Conservation (phyloP, 768 basidiomycete genomes). For the Kondoa subrosea region DNA sequence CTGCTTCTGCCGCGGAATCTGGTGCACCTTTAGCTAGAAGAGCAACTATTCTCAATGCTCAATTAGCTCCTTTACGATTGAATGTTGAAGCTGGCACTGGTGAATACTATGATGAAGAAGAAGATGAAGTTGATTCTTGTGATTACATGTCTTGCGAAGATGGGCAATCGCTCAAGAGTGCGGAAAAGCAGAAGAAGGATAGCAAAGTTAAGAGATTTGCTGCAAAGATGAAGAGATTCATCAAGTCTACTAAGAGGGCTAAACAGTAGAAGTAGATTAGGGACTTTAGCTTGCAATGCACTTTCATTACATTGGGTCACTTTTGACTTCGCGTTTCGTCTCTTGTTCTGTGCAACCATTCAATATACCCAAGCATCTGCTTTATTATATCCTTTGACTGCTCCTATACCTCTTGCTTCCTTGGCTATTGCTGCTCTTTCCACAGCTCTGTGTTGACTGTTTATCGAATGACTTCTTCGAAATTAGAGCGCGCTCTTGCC, state of each 20-base stretch:
- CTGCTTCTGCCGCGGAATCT: neutral
- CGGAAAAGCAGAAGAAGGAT: neutral
- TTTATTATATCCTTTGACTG: too few species aligned
- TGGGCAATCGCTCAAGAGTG: neutral
- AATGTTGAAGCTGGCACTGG: neutral
- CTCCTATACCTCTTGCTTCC: too few species aligned
- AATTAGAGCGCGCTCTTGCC: neutral
- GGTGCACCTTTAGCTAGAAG: neutral
- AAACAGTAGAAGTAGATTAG: too few species aligned
- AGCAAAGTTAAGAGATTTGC: neutral
- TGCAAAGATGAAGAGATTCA: neutral
- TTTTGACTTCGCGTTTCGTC: neutral
- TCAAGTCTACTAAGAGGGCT: neutral
- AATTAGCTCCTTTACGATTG: neutral
- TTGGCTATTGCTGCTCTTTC: too few species aligned
- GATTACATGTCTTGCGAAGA: neutral
- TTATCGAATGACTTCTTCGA: neutral
- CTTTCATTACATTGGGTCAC: neutral
- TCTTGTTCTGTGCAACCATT: neutral
- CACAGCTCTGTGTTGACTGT: neutral
- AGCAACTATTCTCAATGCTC: neutral
- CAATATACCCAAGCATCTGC: too few species aligned
- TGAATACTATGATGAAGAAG: neutral
- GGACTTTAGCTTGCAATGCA: neutral
- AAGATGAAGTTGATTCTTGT: neutral